A percentile compares a stretch with the other conserved stretches of the same genome.
phyloP scores from a whole-genome alignment of 192 early-diverging fungal species.

The Coemansia sp. region DNA sequence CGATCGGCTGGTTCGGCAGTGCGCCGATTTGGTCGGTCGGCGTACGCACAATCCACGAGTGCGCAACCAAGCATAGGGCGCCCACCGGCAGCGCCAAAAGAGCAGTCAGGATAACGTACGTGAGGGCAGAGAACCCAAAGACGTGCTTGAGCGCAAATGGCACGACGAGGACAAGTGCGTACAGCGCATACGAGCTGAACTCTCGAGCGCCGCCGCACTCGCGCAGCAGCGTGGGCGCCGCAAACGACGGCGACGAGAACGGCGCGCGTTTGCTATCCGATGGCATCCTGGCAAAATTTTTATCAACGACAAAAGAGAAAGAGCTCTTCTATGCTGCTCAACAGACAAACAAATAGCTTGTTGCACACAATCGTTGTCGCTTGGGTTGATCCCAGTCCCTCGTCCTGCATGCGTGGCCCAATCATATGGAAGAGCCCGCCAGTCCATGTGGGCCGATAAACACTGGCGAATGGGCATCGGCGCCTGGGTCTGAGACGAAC shows the following conservation, averaged over 20 bases:
- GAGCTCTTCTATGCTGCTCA: not conserved
- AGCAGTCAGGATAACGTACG: slow-evolving; percentile 62
- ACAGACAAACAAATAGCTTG: too few relatives aligned
- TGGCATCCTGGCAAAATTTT: not conserved
- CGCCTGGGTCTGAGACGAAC: too few relatives aligned
- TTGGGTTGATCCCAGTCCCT: not conserved
- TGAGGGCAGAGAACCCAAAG: slow-evolving; percentile 63
- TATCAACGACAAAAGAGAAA: not conserved
- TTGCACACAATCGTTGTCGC: too few relatives aligned
- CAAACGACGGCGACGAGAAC: slow-evolving; percentile 44
- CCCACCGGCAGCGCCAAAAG: slow-evolving; percentile 72
- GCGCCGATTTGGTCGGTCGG: slow-evolving; percentile 61
- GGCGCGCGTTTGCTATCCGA: slow-evolving; percentile 10
- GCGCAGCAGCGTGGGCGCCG: slow-evolving; percentile 58
- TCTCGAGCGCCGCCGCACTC: slow-evolving; percentile 84
- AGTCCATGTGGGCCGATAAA: not conserved
- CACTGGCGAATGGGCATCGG: not conserved
- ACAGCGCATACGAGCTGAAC: slow-evolving; percentile 74
- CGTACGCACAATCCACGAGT: slow-evolving; percentile 65
- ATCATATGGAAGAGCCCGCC: not conserved
- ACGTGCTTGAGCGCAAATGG: slow-evolving; percentile 67
- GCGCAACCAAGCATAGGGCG: slow-evolving; percentile 66
- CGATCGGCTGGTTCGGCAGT: slow-evolving; percentile 78
- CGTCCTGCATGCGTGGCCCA: not conserved
- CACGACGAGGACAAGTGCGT: slow-evolving; percentile 59